Base-by-base conservation (phyloP, 306 rosid genomes). In the Trifolium pratense region DNA sequence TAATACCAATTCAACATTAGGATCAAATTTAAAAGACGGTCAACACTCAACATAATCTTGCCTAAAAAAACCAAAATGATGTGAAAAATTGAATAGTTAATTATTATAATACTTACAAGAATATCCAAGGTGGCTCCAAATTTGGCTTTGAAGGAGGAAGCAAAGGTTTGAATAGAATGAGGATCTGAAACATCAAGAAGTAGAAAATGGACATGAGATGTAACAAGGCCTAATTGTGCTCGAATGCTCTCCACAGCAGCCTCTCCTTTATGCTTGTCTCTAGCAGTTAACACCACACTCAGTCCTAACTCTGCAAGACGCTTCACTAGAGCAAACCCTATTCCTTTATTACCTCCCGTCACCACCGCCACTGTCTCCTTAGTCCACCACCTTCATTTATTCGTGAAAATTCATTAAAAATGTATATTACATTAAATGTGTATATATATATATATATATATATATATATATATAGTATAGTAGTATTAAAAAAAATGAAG, bases 341-440 rank as follows among this genome's bases (percentile, higher is more conserved):
- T 91, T 5, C 99, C 99, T 20, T 78, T 84, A 87, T 94, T 94
- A 3, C 91, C 92, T 65, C 97, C 99, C 0, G 99, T 91, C 31
- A 94, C 99, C 80, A 94, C 83, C 15, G 92, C 97, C 46, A 83
- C 89, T 2, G 90, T 89, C 31, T 89, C 87, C 78, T 55, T 74
- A 5, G 91, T 83, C 99, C 99, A 94, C 99, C 99, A 94, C 45
- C 99, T 93, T 56, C 72, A 42, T 65, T 25, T 32, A 64, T 70
- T 48, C 6, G 11, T 11, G 10, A 9, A 37, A 23, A 31, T 9
- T 36, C 31, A 45, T 4, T 31, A 45, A 36, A 45, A 3, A 48
- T n/a, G 18, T 6, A 5, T 29, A 43, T 43, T n/a, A 5, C n/a
- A 43, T 12, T 43, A 43, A 43, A 43, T 43, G n/a, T 43, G 49